These are phyloP conservation scores for Lachnellula subtilissima DNA, from an alignment of 2,329 filamentous ascomycete species.

Conservation along the genomic window DNA sequence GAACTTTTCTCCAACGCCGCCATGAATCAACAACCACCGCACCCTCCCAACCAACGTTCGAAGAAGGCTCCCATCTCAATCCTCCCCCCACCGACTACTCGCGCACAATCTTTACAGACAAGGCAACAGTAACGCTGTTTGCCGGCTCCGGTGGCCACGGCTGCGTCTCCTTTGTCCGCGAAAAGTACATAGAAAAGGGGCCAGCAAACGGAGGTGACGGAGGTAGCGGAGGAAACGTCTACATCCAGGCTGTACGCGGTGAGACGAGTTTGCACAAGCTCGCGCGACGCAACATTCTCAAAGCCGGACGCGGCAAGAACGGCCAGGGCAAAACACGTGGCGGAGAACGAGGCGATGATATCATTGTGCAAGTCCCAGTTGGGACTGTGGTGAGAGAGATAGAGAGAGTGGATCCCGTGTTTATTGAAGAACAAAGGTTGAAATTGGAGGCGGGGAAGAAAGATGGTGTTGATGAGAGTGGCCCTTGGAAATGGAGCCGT, in stretches of 20 bases:
- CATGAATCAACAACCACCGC: conserved; percentile 17
- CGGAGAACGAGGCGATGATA: conserved; percentile 78
- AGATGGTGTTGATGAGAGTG: conserved; percentile 24
- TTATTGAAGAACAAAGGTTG: conserved; percentile 54
- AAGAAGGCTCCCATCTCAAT: conserved; percentile 58
- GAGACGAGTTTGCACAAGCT: conserved; percentile 94
- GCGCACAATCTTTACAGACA: conserved; percentile 78
- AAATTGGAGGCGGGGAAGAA: conserved; percentile 36
- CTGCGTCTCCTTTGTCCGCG: conserved; percentile 89
- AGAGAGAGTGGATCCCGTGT: conserved; percentile 69
- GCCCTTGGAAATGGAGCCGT: conserved; percentile 40
- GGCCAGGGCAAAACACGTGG: conserved; percentile 69
- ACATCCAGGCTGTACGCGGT: conserved; percentile 86
- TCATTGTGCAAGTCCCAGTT: conserved; percentile 85
- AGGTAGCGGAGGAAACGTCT: conserved; percentile 84
- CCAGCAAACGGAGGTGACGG: conserved; percentile 94
- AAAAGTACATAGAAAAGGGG: conserved; percentile 83
- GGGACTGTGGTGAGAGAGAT: conserved; percentile 87
- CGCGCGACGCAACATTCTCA: conserved; percentile 67
- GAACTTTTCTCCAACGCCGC: conserved; percentile 11
- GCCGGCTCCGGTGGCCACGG: conserved; percentile 83
- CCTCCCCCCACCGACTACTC: conserved; percentile 81
- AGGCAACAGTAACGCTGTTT: conserved; percentile 70
- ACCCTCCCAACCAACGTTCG: conserved; percentile 10
- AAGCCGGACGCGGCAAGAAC: conserved; percentile 70